Conservation (phyloP, 345 rosid genomes). For the Eucalyptus guilfoylei region DNA sequence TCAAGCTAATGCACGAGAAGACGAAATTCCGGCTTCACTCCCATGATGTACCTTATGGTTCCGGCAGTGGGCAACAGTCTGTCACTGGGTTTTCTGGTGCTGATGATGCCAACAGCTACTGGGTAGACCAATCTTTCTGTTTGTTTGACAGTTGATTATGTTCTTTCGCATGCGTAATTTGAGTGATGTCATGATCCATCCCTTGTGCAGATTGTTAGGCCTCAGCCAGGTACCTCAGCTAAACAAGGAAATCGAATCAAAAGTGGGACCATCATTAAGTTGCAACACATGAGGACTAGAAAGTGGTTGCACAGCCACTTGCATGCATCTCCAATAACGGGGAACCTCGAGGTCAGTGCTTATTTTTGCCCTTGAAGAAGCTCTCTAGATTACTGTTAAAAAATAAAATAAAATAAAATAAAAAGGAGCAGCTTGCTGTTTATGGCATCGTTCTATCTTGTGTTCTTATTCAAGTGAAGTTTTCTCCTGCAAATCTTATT, state of each 20-base stretch:
- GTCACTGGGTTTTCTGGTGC: conserved; percentile 84
- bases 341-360: conserved; percentile 80
- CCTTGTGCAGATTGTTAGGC: conserved; percentile 57
- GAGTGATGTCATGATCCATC: neutral
- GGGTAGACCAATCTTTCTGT: conserved; percentile 29
- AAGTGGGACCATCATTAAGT: conserved; percentile 58
- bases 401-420: neutral
- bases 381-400: neutral
- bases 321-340: conserved; percentile 91
- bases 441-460: neutral
- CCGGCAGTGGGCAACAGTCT: conserved; percentile 99
- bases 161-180: neutral
- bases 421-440: neutral
- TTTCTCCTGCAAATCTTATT: neutral
- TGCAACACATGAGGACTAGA: conserved; percentile 92
- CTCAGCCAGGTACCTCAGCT: conserved; percentile 34
- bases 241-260: conserved; percentile 77
- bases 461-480: neutral
- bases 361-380: neutral
- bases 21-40: conserved; percentile 83
- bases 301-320: conserved; percentile 96
- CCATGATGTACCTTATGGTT: conserved; percentile 97
- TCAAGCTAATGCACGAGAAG: conserved; percentile 92
- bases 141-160: neutral
- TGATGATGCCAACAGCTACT: conserved; percentile 91